Conservation (phyloP, 192 early-diverging fungal species). For the Backusella westeae region DNA sequence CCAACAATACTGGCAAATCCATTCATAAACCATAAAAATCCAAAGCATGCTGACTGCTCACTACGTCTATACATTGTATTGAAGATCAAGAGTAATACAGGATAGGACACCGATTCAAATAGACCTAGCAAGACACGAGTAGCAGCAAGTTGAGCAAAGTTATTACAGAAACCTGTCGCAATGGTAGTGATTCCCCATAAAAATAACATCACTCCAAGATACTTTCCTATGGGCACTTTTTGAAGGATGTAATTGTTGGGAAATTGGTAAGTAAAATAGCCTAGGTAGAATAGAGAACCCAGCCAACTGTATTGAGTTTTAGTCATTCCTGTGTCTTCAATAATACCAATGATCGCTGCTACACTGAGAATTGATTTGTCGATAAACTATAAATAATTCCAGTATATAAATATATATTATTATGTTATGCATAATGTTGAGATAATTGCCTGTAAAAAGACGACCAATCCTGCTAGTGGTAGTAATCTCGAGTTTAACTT, state of each 20-base stretch:
- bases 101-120: constrained; percentile 4
- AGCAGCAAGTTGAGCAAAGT: background rate
- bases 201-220: background rate
- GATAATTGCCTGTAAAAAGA: constrained; percentile 5
- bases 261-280: background rate
- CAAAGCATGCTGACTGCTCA: constrained; percentile 14
- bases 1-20: constrained; percentile 12
- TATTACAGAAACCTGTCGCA: background rate
- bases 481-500: background rate
- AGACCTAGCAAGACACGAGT: constrained; percentile 22
- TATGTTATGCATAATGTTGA: background rate
- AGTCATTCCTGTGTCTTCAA: background rate
- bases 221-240: background rate
- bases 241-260: constrained; percentile 7
- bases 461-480: background rate
- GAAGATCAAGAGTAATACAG: background rate
- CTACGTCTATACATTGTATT: constrained; percentile 8
- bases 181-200: background rate
- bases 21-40: constrained; percentile 4
- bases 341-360: background rate
- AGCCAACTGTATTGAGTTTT: background rate
- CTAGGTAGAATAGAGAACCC: constrained; percentile 1
- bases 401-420: background rate
- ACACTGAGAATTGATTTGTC: background rate
- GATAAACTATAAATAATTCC: background rate